Evolutionary conservation across 257 asterid species (phyloP), one percentile per base, ranked within the genome.

Genomic region (Nicotiana otophora): DNA sequence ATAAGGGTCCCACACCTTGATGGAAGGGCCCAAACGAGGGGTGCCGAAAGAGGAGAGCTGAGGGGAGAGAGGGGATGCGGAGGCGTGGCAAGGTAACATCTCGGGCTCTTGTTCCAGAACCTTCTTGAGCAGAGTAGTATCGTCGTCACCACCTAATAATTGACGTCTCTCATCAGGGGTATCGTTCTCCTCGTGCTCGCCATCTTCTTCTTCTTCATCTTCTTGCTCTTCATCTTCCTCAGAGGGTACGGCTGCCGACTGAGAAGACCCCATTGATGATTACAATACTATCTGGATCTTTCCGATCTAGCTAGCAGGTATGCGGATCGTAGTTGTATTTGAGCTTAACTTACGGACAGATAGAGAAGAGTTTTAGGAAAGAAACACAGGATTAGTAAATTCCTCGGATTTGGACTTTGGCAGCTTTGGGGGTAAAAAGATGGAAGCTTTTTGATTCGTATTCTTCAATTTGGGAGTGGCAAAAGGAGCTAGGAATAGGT

Each of bases 1-100:
- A 91, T 91, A 94, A 7, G 99, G 98, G 86, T 96, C 98, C 98
- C 98, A 96, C 16, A 96, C 98, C 91, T 93, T 96, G 84, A 94
- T 96, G 9, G 98, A 90, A 3, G 98, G 94, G 2, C 97, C 97
- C 70, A 90, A 83, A 5, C 97, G 91, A 0, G 98, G 98, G 2
- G 98, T 96, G 30, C 93, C 93, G 74, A 92, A 85, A 28, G 98
- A 86, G 79, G 99, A 96, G 20, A 92, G 93, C 94, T 96, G 99
- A 46, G 99, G 98, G 67, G 98, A 94, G 0, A 96, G 94, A 10
- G 99, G 99, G 10, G 99, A 96, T 7, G 98, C 99, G 53, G 99
- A 94, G 74, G 97, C 92, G 90, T 96, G 98, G 89, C 93, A 96
- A n/a, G 98, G 98, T 76, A 93, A 91, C 91, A 93, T 96, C 83